These are phyloP conservation scores for Gossypium herbaceum DNA, from an alignment of 345 rosid species.

Conservation along the genomic window DNA sequence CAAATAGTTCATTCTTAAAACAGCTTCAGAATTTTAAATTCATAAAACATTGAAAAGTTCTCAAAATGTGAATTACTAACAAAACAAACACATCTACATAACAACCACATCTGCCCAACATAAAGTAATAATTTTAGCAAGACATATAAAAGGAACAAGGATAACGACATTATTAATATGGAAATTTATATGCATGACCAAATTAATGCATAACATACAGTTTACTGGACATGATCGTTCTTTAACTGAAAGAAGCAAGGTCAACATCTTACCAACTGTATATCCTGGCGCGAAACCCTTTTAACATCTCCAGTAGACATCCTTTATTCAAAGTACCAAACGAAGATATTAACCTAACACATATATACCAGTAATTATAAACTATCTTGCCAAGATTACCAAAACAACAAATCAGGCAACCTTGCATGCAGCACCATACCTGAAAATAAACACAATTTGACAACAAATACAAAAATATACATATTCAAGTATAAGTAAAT, in stretches of 20 bases:
- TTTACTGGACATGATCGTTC: not conserved
- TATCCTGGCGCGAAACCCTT: slow-evolving; percentile 83
- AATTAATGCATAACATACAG: not conserved
- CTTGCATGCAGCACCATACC: slow-evolving; percentile 1
- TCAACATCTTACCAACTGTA: slow-evolving; percentile 63
- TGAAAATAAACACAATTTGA: slow-evolving; percentile 1
- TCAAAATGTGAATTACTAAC: not conserved
- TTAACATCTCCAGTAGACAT: slow-evolving; percentile 74
- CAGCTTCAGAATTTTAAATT: not conserved
- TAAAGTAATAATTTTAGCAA: not conserved
- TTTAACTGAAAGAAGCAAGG: slow-evolving; percentile 5
- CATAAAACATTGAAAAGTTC: not conserved
- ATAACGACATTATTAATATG: not conserved
- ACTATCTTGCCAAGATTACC: not conserved
- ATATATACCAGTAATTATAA: not conserved
- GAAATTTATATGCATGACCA: not conserved
- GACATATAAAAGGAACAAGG: not conserved
- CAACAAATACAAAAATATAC: not conserved
- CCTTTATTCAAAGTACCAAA: slow-evolving; percentile 15
- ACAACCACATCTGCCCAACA: not conserved
- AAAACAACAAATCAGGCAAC: not conserved
- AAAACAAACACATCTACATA: not conserved
- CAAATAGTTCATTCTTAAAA: not conserved
- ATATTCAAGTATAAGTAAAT: not conserved
- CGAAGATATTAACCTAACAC: not conserved